Evolutionary conservation across 192 early-diverging fungal species (phyloP), one percentile per base, ranked within the genome.

Genomic region (Podila epigama): DNA sequence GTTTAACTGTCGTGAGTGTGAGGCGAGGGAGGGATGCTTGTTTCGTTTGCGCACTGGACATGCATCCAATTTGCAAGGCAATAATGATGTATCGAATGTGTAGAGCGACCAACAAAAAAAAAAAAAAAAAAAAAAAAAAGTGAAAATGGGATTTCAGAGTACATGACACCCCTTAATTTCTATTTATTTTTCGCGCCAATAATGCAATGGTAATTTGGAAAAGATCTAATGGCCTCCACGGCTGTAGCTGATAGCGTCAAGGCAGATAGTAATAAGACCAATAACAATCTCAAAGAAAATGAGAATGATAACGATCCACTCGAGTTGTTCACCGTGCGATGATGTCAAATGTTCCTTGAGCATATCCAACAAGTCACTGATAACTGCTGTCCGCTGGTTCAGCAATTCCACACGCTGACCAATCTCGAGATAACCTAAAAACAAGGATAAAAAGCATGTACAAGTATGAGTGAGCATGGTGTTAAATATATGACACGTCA

Each of bases 271-370:
- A 13, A 92, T 86, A 22, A 90, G 83, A 16, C 89, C 92, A 60
- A 94, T 88, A 12, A 91, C 66, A 63, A 94, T 94, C 63, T 92
- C 91, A 66, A 94, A 86, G 66, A 81, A 92, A 83, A 98, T 98
- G 40, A 98, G 85, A 51, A 94, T 89, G 69, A 98, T 98, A 3
- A 98, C 93, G 60, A 98, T 98, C 92, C 95, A 95, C 66, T 97
- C 96, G 22, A 97, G 84, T 59, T 94, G 92, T 70, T 96, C 96
- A 56, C 90, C 92, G 67, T 98, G 95, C 36, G 91, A 92, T 36
- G 91, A 92, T 33, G 92, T 97, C 63, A 96, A 83, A 69, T 98
- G 95, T 34, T 97, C 95, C 64, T 94, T 95, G 44, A 98, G 82
- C 95, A 98, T 96, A 36, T 97, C 96, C 68, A 98, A 81, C 54